Evolutionary conservation across 768 basidiomycete genomes (phyloP), one percentile per base, ranked within the genome.

Genomic region (Leccinum obscurum): DNA sequence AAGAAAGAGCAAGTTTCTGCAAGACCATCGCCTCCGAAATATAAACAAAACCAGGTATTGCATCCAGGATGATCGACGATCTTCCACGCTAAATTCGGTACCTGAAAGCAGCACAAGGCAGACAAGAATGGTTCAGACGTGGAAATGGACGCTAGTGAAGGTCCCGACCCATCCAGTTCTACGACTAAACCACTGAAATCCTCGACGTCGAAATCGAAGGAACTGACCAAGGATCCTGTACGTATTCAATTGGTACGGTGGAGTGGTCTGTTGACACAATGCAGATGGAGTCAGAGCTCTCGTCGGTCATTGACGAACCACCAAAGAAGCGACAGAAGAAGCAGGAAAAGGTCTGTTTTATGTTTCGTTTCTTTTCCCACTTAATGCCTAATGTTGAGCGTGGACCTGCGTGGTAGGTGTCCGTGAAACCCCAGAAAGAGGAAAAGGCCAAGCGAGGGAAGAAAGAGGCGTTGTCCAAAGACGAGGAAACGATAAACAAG

Each of bases 401-500:
- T 28, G 37, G 32, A 60, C 30, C 30, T 30, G 32, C 32, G 32
- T 34, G 32, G 32, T 34, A 65, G 71, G 67, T 64, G 50, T 50
- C 64, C 58, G 53, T 17, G 59, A 70, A 69, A 61, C 62, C 63
- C 70, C 69, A 62, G 60, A 63, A 59, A 34, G 56, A 59, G 1
- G 64, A 70, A 52, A 77, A 77, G 52, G 52, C 58, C 32, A 64
- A 68, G 59, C 62, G 58, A 50, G 70, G 72, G 66, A 74, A 72
- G 56, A 78, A 78, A 61, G 69, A 62, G 22, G 55, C 64, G 3
- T 59, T 75, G 51, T 76, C 76, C 4, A 88, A 87, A 69, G 86
- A 90, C 48, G 92, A 92, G 62, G 88, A 87, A 68, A 85, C 80
- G 1, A 84, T 93, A 62, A 90, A 89, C 68, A 83, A 80, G 50